A percentile compares a stretch with the other conserved stretches of the same genome.
Conservation (phyloP, 768 basidiomycete species). For the Symmetrospora coprosmae region DNA sequence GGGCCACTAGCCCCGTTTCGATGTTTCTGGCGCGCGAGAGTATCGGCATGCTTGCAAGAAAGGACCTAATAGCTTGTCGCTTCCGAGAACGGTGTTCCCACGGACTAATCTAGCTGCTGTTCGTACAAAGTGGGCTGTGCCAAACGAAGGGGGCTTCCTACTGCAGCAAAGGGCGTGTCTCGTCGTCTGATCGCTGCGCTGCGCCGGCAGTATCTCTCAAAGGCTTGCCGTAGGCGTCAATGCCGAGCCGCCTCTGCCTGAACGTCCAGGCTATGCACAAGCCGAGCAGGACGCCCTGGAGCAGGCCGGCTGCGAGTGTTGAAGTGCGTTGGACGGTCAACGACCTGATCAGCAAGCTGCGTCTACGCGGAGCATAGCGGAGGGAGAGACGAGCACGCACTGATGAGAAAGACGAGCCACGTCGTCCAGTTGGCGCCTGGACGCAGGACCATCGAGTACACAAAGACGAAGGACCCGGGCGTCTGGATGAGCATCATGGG, state of each 20-base stretch:
- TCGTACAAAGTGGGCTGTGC: too few relatives aligned
- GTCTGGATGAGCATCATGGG: slow-evolving; percentile 93
- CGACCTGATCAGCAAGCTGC: not conserved
- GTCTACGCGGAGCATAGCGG: not conserved
- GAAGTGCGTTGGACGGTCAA: slow-evolving; percentile 33
- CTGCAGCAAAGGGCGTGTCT: slow-evolving; percentile 5
- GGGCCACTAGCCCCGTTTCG: too few relatives aligned
- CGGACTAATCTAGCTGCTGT: too few relatives aligned
- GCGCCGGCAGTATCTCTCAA: not conserved
- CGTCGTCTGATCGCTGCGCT: not conserved
- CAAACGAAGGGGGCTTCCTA: too few relatives aligned
- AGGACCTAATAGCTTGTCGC: too few relatives aligned
- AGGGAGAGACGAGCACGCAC: not conserved
- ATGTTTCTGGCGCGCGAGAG: too few relatives aligned
- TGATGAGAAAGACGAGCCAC: slow-evolving; percentile 34
- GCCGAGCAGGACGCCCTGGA: slow-evolving; percentile 64
- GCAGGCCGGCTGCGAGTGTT: slow-evolving; percentile 46
- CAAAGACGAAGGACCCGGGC: slow-evolving; percentile 38
- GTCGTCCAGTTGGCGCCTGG: slow-evolving; percentile 38
- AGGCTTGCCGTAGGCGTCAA: slow-evolving; percentile 23
- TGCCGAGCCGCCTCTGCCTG: slow-evolving; percentile 46
- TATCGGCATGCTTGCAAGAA: too few relatives aligned
- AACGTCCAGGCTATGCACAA: slow-evolving; percentile 79
- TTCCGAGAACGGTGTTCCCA: too few relatives aligned
- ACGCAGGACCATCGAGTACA: slow-evolving; percentile 33